Conservation (phyloP, 192 early-diverging fungal genomes). For the Backusella australiensis region DNA sequence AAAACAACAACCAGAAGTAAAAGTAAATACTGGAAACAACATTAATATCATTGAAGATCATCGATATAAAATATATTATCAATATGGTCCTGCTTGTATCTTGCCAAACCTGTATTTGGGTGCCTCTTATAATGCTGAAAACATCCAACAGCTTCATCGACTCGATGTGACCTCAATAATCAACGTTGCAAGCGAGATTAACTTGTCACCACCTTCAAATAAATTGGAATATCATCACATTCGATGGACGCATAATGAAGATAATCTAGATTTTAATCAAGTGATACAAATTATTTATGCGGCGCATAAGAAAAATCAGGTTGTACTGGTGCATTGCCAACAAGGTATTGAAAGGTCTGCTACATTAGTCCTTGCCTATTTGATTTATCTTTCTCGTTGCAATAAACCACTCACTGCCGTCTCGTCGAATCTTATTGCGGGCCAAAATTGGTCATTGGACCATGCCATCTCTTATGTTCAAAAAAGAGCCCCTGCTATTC, state of each 20-base stretch:
- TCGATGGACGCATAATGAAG: slow-evolving; percentile 72
- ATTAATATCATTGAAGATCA: neutral
- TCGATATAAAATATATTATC: slow-evolving; percentile 35
- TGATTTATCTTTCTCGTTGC: slow-evolving; percentile 58
- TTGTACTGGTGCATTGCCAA: slow-evolving; percentile 83
- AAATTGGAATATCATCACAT: slow-evolving; percentile 58
- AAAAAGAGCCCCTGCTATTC: slow-evolving; percentile 62
- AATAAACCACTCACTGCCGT: slow-evolving; percentile 5
- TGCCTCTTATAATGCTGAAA: slow-evolving; percentile 55
- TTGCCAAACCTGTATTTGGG: slow-evolving; percentile 68
- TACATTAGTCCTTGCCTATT: slow-evolving; percentile 81
- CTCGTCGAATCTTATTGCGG: slow-evolving; percentile 51
- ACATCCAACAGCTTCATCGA: slow-evolving; percentile 40
- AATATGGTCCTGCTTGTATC: slow-evolving; percentile 58
- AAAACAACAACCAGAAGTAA: neutral
- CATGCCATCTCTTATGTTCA: slow-evolving; percentile 80
- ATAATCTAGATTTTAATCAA: slow-evolving; percentile 61
- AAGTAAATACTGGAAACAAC: neutral
- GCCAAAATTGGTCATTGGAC: slow-evolving; percentile 49
- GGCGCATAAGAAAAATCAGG: slow-evolving; percentile 47
- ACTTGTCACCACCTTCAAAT: neutral
- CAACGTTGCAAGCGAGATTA: slow-evolving; percentile 76
- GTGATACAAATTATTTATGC: slow-evolving; percentile 70
- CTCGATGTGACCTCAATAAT: slow-evolving; percentile 58
- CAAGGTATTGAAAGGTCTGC: slow-evolving; percentile 87